Conservation (phyloP, 2,329 filamentous ascomycete genomes). For the Claviceps spartinae region DNA sequence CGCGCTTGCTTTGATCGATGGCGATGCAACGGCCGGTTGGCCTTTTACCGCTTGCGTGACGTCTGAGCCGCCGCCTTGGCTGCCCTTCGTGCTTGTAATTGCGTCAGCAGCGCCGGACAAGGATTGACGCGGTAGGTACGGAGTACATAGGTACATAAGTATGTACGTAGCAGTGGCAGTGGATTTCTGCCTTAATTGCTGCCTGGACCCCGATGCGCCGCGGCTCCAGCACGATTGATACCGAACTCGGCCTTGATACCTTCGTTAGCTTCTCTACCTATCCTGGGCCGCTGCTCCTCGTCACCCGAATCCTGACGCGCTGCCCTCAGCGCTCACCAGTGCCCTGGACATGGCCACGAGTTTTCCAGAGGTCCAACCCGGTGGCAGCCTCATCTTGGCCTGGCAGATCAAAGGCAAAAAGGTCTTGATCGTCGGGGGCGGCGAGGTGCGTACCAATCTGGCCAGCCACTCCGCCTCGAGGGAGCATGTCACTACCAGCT, state of each 20-base stretch:
- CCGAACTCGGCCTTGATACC: conserved; percentile 1
- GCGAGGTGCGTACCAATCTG: conserved; percentile 52
- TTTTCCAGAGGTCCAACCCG: conserved; percentile 74
- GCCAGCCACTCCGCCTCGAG: neutral
- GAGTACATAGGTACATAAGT: neutral
- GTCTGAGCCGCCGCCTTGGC: neutral
- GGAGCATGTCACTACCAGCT: neutral
- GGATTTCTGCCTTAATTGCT: too few relatives aligned
- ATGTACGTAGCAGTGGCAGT: neutral
- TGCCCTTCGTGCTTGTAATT: neutral
- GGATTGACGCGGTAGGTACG: neutral
- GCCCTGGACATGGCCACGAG: conserved; percentile 25
- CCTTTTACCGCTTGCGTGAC: neutral
- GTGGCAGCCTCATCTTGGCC: conserved; percentile 84
- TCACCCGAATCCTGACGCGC: neutral
- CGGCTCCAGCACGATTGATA: neutral
- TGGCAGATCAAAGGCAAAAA: conserved; percentile 89
- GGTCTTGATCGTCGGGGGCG: conserved; percentile 86
- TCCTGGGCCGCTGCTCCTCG: neutral
- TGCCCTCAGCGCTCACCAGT: conserved; percentile 2
- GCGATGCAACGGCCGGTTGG: conserved; percentile 1
- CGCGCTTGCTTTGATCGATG: neutral
- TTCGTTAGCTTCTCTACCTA: neutral
- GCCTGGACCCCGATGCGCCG: neutral
- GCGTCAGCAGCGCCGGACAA: neutral